Base-by-base conservation (phyloP, 192 early-diverging fungal species). In the Chytriomyces confervae region DNA sequence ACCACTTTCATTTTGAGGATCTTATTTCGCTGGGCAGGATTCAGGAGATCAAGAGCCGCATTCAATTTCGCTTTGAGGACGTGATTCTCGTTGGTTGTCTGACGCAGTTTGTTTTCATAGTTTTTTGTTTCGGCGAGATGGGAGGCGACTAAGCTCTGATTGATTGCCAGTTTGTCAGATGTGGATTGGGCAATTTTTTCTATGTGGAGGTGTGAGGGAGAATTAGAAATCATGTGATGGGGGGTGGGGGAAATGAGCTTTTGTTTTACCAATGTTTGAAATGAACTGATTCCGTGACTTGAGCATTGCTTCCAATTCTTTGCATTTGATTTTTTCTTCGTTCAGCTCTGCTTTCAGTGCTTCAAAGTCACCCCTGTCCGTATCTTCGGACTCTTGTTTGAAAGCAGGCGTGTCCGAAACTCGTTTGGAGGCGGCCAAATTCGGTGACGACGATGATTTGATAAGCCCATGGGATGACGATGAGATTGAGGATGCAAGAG, bases 271-370 rank as follows among this genome's bases (percentile, higher is more conserved):
- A 46, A 74, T 74, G 7, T 48, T 61, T 44, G 10, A 18, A 74
- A 74, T 74, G 57, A 74, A 74, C 6, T 10, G 10, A 27, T 74
- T 74, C 46, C 72, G 16, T 62, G 72, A 74, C 6, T 62, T 7
- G n/a, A 74, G 20, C 50, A 50, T 53, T 3, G 9, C 10, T 43
- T 62, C 61, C 24, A 74, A 57, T 8, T 62, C 29, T 9, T 27
- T 10, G 7, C 44, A 20, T 23, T 74, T 61, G 1, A 6, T 2
- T 9, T 63, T 61, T 43, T 74, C 72, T 2, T 0, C 53, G 3
- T 0, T 57, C 13, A 57, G 53, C 13, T 18, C 11, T 2, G 0
- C 29, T 36, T 36, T 36, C 29, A 36, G 2, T 36, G 29, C 29
- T 36, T 36, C 29, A 0, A 36, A 1, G 29, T 36, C 29, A 36